Conservation (phyloP, 306 rosid genomes). For the Vigna hirtella region DNA sequence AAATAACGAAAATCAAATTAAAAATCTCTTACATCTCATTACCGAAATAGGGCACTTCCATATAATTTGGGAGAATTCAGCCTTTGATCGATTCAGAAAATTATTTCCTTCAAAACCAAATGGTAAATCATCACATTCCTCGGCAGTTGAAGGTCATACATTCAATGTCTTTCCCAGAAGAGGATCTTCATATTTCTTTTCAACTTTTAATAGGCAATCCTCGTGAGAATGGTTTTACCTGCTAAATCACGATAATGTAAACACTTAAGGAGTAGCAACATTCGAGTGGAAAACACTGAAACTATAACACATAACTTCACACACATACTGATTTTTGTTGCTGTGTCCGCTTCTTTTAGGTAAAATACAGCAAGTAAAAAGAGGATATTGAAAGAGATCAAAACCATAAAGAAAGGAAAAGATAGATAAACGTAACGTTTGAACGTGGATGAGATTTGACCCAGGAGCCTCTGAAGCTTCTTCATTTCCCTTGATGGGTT, state of each 20-base stretch:
- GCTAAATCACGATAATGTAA: too few relatives aligned
- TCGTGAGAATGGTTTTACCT: too few relatives aligned
- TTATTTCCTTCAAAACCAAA: slow-evolving; percentile 63
- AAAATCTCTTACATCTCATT: slow-evolving; percentile 21
- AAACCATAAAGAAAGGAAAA: not conserved
- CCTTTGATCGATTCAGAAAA: slow-evolving; percentile 28
- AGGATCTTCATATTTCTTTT: too few relatives aligned
- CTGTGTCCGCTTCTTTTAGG: too few relatives aligned
- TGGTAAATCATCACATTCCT: slow-evolving; percentile 54
- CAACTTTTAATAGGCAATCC: too few relatives aligned
- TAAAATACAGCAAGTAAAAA: too few relatives aligned
- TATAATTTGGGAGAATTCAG: slow-evolving; percentile 2
- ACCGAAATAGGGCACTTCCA: slow-evolving; percentile 79
- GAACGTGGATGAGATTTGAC: slow-evolving; percentile 80
- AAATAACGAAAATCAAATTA: slow-evolving; percentile 1
- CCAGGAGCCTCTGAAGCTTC: slow-evolving; percentile 72
- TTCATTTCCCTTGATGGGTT: slow-evolving; percentile 72
- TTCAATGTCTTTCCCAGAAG: too few relatives aligned
- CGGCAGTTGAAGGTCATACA: slow-evolving; percentile 47
- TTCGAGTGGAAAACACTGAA: too few relatives aligned
- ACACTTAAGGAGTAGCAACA: too few relatives aligned
- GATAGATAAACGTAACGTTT: not conserved
- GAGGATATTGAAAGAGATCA: not conserved
- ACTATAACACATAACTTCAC: too few relatives aligned
- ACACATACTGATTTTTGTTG: too few relatives aligned